Base-by-base conservation (phyloP, 169 alveolate species). In the Cytauxzoon felis region DNA sequence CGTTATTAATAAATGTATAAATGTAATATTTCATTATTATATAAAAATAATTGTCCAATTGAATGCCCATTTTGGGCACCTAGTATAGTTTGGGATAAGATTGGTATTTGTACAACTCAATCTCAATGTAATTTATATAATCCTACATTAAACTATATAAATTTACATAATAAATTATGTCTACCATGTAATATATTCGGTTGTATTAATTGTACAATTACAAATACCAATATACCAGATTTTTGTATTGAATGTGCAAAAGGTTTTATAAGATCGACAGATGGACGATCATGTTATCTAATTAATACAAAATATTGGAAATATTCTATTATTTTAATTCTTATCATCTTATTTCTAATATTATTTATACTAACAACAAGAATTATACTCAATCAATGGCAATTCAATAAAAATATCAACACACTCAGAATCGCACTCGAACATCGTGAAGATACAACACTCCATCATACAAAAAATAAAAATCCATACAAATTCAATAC, bases 41-140 rank as follows among this genome's bases (percentile, higher is more conserved):
- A 78, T 64, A 80, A 75, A 13, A 59, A 51, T 19, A 40, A 63
- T 11, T 82, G 90, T 30, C 90, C 90, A 23, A 38, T 42, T 24
- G 70, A 68, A 34, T 82, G 90, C 27, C 88, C 90, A 11, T 76
- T 57, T 43, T 64, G 85, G 70, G 71, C 85, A 16, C 86, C 48
- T 54, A 82, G 60, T 43, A 79, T 81, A 19, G 87, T 82, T 32
- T 82, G 90, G 90, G 78, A 78, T 67, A 56, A 76, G 60, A 65
- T 82, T 23, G 90, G 90, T 51, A 81, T 78, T 16, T 82, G 90
- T 45, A 72, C 87, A 30, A 26, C 41, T 8, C 68, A 29, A 18
- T 84, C 34, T 33, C 45, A 51, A 19, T 82, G 90, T 59, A 62
- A 67, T 13, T 45, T 76, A 34, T 82, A 76, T 49, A 82, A 82